Evolutionary conservation across 495 filamentous ascomycete species (phyloP), one percentile per base, ranked within the genome.

Genomic region (Penicillium longicatenatum): DNA sequence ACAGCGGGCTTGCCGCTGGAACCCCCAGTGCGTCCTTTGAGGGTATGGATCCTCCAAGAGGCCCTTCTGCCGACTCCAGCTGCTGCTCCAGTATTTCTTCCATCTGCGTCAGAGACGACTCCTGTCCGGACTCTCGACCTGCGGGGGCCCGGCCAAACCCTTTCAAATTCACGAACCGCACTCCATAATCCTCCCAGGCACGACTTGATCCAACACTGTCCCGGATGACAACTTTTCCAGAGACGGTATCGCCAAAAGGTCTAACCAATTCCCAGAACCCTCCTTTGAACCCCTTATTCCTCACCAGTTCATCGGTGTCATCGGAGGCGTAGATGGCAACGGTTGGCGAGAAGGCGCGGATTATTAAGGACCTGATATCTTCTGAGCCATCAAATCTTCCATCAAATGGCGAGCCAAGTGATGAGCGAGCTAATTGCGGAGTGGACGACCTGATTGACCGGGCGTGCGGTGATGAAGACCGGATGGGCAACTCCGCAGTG

Each of bases 211-310:
- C 93, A 56, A 88, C 80, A 61, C 92, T 96, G 70, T 98, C 95
- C 53, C 95, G 79, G 39, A 98, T 86, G 17, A 89, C 89, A 31
- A 98, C 89, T 69, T 92, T 94, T 22, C 94, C 94, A 33, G 86
- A 84, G 0, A 98, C 79, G 37, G 80, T 82, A 70, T 98, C 94
- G n/a, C 93, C 94, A 74, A 93, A 98, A 5, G 93, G 92, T 46
- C 93, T 79, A 33, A 98, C 73, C 51, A 98, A 72, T 67, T 93
- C 89, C 78, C 89, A 86, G 47, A 98, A 81, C 0, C 93, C 93
- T 19, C 82, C 83, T 20, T 78, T 69, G 60, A 98, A 93, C 17
- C 94, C 94, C 76, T 98, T 98, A 57, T 90, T 86, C 52, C 77
- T 80, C 33, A 91, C 82, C 50, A 98, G 69, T 39, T 88, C 81